Evolutionary conservation across 148 eudicot genomes (phyloP).

Genomic region (Pouteria glomerata): DNA sequence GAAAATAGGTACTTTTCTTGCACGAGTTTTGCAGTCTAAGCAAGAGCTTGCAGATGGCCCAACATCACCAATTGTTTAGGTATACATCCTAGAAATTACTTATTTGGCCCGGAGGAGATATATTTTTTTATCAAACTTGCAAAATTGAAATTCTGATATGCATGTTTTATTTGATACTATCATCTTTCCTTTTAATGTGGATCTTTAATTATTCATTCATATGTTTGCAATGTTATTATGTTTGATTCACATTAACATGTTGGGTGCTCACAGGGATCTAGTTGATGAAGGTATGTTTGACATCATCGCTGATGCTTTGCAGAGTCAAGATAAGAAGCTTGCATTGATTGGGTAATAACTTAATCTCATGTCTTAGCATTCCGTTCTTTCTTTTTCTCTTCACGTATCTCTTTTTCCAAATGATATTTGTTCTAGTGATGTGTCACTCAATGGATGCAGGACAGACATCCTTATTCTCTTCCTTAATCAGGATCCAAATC

Average conservation of each 20-base stretch:
- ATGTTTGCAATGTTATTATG: neutral
- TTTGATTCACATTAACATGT: neutral
- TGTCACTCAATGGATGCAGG: slow-evolving; percentile 98
- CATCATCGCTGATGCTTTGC: slow-evolving; percentile 68
- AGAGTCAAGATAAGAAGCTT: slow-evolving; percentile 66
- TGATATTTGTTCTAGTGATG: slow-evolving; percentile 27
- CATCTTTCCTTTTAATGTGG: neutral
- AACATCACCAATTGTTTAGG: slow-evolving; percentile 86
- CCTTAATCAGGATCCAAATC: slow-evolving; percentile 81
- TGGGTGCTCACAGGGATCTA: slow-evolving; percentile 63
- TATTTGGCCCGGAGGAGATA: neutral
- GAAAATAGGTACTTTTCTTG: slow-evolving; percentile 67
- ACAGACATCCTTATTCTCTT: slow-evolving; percentile 91
- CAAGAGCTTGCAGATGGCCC: slow-evolving; percentile 94
- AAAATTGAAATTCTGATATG: neutral
- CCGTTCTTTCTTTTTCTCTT: neutral
- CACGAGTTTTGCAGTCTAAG: slow-evolving; percentile 86
- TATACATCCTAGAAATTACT: slow-evolving; percentile 18
- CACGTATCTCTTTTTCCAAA: neutral
- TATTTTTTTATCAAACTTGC: slow-evolving; percentile 1
- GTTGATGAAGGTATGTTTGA: slow-evolving; percentile 83
- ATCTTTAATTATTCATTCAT: neutral
- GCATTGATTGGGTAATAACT: slow-evolving; percentile 72
- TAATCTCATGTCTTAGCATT: neutral
- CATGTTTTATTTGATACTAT: neutral